phyloP scores from a whole-genome alignment of 1,284 basidiomycete genomes.

The Cerrena zonata region DNA sequence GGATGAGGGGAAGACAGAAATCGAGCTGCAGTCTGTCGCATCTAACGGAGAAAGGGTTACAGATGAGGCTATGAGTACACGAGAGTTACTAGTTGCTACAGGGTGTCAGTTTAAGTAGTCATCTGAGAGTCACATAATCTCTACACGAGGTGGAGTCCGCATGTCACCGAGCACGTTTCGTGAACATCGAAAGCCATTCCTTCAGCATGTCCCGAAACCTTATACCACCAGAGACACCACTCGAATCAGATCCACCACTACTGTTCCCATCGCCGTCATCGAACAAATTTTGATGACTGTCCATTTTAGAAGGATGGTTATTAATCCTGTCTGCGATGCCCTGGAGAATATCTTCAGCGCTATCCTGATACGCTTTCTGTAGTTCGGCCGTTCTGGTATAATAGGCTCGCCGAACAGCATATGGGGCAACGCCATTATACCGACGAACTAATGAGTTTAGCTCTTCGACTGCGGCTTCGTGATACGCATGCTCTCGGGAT shows the following conservation, averaged over 20 bases:
- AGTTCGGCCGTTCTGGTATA: conserved; percentile 56
- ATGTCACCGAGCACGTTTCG: not conserved
- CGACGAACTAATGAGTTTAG: conserved; percentile 71
- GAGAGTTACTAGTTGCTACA: not conserved
- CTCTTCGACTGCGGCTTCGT: conserved; percentile 63
- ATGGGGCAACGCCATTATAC: conserved; percentile 78
- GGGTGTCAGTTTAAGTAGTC: not conserved
- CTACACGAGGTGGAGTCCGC: not conserved
- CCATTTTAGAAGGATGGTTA: not conserved
- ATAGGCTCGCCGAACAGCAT: conserved; percentile 60
- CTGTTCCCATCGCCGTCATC: conserved; percentile 10
- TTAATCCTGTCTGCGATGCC: conserved; percentile 33
- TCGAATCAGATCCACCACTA: not conserved
- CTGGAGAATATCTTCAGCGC: conserved; percentile 47
- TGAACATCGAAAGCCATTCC: conserved; percentile 10
- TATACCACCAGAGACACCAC: conserved; percentile 4
- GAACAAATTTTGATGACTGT: conserved; percentile 3
- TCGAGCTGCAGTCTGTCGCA: not conserved
- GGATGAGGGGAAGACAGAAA: not conserved
- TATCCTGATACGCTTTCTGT: conserved; percentile 46
- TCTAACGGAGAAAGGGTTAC: not conserved
- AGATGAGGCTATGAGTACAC: not conserved
- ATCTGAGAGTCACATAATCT: not conserved
- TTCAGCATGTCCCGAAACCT: conserved; percentile 13
- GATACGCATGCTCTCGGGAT: conserved; percentile 61